These are phyloP conservation scores for Cercophora sp. DNA, from an alignment of 495 filamentous ascomycete species.

Conservation along the genomic window DNA sequence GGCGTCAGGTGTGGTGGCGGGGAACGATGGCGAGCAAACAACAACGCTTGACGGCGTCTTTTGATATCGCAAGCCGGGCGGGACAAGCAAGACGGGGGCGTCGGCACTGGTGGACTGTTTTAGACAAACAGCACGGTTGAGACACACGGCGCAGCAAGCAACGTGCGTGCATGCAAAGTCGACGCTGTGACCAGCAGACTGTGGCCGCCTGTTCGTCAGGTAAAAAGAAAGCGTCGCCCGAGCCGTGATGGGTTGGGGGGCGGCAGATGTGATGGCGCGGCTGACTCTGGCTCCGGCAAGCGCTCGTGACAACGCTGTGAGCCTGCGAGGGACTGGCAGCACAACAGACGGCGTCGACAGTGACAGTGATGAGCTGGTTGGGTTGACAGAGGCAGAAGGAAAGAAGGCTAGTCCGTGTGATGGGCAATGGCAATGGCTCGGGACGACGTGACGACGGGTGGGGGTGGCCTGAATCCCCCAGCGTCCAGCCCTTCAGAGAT, in stretches of 20 bases:
- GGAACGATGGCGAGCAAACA: no score
- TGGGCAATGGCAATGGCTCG: background rate
- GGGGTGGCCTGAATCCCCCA: background rate
- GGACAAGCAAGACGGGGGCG: background rate
- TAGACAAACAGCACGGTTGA: slow-evolving; percentile 7
- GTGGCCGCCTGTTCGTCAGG: background rate
- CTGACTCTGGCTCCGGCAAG: background rate
- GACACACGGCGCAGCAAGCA: slow-evolving; percentile 15
- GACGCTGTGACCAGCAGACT: slow-evolving; percentile 17
- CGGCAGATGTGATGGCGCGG: slow-evolving; percentile 9
- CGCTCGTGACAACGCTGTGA: slow-evolving; percentile 12
- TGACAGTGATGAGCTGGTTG: no score
- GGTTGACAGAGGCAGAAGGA: background rate
- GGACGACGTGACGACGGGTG: background rate
- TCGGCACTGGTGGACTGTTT: slow-evolving; percentile 10
- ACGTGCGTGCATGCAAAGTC: slow-evolving; percentile 22
- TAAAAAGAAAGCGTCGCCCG: background rate
- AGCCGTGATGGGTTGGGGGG: background rate
- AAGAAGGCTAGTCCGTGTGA: background rate
- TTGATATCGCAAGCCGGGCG: background rate
- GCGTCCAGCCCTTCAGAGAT: no score
- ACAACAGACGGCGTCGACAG: background rate
- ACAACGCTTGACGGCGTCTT: no score
- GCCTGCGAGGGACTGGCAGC: background rate
- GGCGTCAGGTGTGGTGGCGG: background rate